These are phyloP conservation scores for Psilocybe cyanescens DNA, from an alignment of 768 basidiomycete genomes.

Conservation along the genomic window DNA sequence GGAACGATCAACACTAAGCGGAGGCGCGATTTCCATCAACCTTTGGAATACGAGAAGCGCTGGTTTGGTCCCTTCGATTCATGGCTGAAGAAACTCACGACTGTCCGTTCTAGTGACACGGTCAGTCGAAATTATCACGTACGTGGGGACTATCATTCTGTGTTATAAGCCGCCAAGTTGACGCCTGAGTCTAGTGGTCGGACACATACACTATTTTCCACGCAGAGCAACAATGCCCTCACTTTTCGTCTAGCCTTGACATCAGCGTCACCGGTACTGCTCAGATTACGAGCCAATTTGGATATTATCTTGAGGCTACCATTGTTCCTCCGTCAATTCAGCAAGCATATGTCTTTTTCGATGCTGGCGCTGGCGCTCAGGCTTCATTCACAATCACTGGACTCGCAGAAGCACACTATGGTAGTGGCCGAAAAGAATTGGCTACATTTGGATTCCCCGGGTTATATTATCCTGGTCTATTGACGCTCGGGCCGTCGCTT, in stretches of 20 bases:
- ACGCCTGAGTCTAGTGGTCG: conserved; percentile 4
- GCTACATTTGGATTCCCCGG: conserved; percentile 12
- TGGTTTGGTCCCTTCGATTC: conserved; percentile 12
- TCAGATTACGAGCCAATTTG: conserved; percentile 6
- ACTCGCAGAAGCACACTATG: conserved; percentile 9
- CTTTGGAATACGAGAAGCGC: conserved; percentile 8
- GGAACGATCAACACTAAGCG: conserved; percentile 5
- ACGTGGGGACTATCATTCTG: not conserved
- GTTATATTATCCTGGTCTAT: conserved; percentile 10
- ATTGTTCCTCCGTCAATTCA: conserved; percentile 11
- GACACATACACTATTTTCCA: conserved; percentile 12
- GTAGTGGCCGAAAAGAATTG: conserved; percentile 3
- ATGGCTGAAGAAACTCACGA: conserved; percentile 9
- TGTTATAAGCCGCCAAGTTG: not conserved
- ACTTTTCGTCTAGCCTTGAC: conserved; percentile 9
- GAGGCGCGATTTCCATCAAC: not conserved
- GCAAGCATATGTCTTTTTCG: conserved; percentile 10
- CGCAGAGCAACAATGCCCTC: conserved; percentile 10
- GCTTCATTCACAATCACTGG: conserved; percentile 5
- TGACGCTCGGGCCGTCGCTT: conserved; percentile 14
- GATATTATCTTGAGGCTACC: conserved; percentile 10
- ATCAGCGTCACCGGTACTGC: conserved; percentile 11
- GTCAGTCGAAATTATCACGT: conserved; percentile 10
- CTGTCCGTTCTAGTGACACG: conserved; percentile 1
- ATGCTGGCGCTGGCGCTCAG: conserved; percentile 2